A percentile compares a stretch with the other conserved stretches of the same genome.
Conservation (phyloP, 202 grass and related monocot genomes). For the Saccharum hybrid region DNA sequence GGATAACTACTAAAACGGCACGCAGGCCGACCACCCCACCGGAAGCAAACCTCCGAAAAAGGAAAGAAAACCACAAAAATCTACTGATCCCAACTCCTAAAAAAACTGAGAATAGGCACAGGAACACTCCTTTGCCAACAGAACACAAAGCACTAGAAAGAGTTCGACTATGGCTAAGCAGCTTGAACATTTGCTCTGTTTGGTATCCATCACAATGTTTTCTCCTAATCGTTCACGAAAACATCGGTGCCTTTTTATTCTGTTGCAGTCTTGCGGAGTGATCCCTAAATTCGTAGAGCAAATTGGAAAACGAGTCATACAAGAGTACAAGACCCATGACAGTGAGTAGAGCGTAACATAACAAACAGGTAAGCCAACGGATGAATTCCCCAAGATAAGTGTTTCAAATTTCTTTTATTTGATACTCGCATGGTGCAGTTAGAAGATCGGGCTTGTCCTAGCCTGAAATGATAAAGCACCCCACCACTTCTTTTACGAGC, state of each 20-base stretch:
- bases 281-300: background rate
- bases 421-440: background rate
- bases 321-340: background rate
- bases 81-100: too few species aligned
- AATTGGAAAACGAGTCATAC: background rate
- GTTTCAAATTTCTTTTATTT: background rate
- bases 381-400: background rate
- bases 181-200: too few species aligned
- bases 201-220: background rate
- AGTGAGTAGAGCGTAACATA: background rate
- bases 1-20: too few species aligned
- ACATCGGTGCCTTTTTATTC: too few species aligned
- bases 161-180: too few species aligned
- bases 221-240: background rate
- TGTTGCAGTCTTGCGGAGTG: too few species aligned
- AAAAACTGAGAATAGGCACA: too few species aligned
- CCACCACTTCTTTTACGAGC: background rate
- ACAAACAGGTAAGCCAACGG: background rate
- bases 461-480: slow-evolving; percentile 4
- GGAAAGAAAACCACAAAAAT: too few species aligned
- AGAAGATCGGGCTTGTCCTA: background rate
- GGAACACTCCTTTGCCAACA: too few species aligned
- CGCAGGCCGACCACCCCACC: too few species aligned
- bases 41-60: too few species aligned
- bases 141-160: too few species aligned